These are phyloP conservation scores for Candida tunisiensis DNA, from an alignment of 1,139 yeast genomes.

Conservation along the genomic window DNA sequence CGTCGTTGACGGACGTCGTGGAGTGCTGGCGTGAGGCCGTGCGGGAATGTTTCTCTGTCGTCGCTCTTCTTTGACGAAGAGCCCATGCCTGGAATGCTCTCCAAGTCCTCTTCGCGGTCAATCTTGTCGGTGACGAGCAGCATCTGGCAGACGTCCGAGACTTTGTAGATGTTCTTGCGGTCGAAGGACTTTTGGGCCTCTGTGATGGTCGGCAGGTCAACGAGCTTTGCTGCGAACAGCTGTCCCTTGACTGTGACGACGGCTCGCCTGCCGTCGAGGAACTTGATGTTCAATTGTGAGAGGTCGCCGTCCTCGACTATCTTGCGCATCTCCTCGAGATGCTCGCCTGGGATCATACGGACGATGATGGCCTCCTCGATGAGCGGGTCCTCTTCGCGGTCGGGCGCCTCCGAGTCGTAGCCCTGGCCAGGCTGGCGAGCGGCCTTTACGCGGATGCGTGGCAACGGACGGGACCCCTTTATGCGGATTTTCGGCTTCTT, in stretches of 20 bases:
- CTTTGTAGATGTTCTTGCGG: constrained; percentile 73
- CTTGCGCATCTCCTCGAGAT: constrained; percentile 58
- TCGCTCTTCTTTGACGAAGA: too few species aligned
- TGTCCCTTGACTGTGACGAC: constrained; percentile 36
- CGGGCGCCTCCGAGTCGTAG: constrained; percentile 95
- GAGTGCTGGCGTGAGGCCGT: constrained; percentile 75
- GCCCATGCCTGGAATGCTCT: constrained; percentile 7
- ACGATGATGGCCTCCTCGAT: constrained; percentile 74
- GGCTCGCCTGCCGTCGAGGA: constrained; percentile 72
- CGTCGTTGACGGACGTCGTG: constrained; percentile 35
- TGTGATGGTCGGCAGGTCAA: constrained; percentile 80
- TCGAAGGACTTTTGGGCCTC: constrained; percentile 87
- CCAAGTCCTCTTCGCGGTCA: constrained; percentile 33
- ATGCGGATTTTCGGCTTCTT: constrained; percentile 95
- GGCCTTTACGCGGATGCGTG: constrained; percentile 65
- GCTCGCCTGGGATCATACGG: constrained; percentile 66
- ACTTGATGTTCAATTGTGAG: constrained; percentile 54
- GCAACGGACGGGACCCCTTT: constrained; percentile 82
- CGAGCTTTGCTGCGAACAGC: constrained; percentile 66
- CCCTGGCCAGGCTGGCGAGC: constrained; percentile 87
- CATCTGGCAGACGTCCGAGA: constrained; percentile 77
- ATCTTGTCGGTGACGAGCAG: constrained; percentile 55
- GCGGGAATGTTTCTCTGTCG: constrained; percentile 33
- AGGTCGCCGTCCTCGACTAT: constrained; percentile 76
- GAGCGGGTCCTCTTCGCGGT: constrained; percentile 85